Evolutionary conservation across 495 filamentous ascomycete genomes (phyloP), one percentile per base, ranked within the genome.

Genomic region (Cryomyces minteri): DNA sequence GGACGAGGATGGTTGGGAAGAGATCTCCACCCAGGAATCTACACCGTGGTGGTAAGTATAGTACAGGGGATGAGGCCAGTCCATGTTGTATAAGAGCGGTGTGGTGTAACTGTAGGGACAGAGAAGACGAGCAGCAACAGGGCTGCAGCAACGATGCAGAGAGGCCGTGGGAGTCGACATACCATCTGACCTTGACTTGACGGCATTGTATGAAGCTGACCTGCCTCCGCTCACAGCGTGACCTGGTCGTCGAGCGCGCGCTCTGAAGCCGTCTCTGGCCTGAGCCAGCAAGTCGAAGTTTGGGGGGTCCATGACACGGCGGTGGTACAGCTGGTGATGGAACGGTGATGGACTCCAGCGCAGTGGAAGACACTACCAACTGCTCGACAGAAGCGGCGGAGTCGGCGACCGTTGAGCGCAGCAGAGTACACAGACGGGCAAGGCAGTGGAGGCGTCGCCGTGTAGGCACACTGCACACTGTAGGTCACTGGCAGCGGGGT

Each of bases 11-110:
- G 88, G 85, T 47, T 92, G 84, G 2, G 90, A 96, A 40, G 83
- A 72, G 46, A 98, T 77, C 60, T 98, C 90, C 57, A 98, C 77
- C 90, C 90, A 98, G 1, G 88, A 95, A 64, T 95, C 90, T 88
- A 73, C 14, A 32, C 8, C 37, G 45, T 33, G 29, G 8, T 25
- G 25, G 30, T 47, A 40, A 47, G 45, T 25, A 47, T 41, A 40
- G 10, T 18, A 38, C 38, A 41, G 29, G 14, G 25, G 37, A 47
- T 39, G 36, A 41, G 30, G 30, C 9, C 29, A 47, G 18, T 10
- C 38, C 40, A 12, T 41, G 37, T 18, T 39, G 32, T 11, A 31
- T 11, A 18, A 31, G 32, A 34, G 32, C 10, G 25, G 43, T n/a
- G 38, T 8, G 39, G 33, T n/a, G 12, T 14, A 32, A 39, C 12